A percentile compares a stretch with the other conserved stretches of the same genome.
These are phyloP conservation scores for Mortierella sp. DNA, from an alignment of 371 early-diverging fungal genomes.

Conservation along the genomic window DNA sequence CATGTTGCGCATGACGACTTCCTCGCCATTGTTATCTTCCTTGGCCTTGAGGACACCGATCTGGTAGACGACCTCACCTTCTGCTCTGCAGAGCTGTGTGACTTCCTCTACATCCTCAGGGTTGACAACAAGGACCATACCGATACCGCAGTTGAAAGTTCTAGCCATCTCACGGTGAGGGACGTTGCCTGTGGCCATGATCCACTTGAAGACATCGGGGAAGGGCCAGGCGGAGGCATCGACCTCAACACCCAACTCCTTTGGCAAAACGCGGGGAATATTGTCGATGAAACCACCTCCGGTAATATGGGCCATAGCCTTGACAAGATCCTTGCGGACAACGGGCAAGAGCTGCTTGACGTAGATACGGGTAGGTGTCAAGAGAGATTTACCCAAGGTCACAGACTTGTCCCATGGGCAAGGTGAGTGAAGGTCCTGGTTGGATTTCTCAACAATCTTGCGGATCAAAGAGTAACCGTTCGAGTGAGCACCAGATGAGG, in stretches of 20 bases:
- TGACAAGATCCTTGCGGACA: slow-evolving; percentile 81
- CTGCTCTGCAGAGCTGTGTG: slow-evolving; percentile 66
- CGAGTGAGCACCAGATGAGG: slow-evolving; percentile 96
- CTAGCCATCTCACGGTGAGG: slow-evolving; percentile 90
- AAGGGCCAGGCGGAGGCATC: slow-evolving; percentile 87
- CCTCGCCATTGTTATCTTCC: slow-evolving; percentile 67
- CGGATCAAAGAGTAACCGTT: slow-evolving; percentile 98
- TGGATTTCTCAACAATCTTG: slow-evolving; percentile 84
- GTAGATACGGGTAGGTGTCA: slow-evolving; percentile 96
- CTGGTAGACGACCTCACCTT: slow-evolving; percentile 75
- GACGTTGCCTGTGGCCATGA: slow-evolving; percentile 89
- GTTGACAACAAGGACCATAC: slow-evolving; percentile 94
- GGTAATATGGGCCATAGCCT: slow-evolving; percentile 98
- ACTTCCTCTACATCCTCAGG: slow-evolving; percentile 73
- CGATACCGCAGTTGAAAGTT: slow-evolving; percentile 99
- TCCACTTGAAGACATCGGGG: slow-evolving; percentile 95
- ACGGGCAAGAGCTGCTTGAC: slow-evolving; percentile 91
- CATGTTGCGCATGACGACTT: slow-evolving; percentile 70
- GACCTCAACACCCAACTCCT: slow-evolving; percentile 78
- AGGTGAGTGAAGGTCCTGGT: slow-evolving; percentile 78
- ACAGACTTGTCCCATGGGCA: slow-evolving; percentile 81
- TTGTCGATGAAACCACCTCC: slow-evolving; percentile 98
- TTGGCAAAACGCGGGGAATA: slow-evolving; percentile 95
- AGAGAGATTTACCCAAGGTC: slow-evolving; percentile 85
- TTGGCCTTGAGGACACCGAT: slow-evolving; percentile 74